Evolutionary conservation across 495 filamentous ascomycete genomes (phyloP).

Genomic region (Cenococcum geophilum): DNA sequence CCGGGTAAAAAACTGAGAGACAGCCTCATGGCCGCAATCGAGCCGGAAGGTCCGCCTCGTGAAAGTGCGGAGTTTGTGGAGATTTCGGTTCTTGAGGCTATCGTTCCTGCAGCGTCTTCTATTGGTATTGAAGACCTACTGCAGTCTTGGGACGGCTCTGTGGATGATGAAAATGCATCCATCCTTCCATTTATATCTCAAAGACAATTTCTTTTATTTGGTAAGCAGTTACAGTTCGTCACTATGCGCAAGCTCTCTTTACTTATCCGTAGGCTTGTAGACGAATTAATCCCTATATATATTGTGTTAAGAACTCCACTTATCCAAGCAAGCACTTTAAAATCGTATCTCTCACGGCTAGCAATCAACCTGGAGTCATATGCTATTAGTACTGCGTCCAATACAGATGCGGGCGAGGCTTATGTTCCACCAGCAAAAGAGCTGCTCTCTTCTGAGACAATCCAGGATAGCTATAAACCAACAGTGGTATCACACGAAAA

Average conservation of each 20-base stretch:
- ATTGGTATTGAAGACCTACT: constrained; percentile 57
- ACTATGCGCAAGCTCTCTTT: constrained; percentile 42
- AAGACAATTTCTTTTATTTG: constrained; percentile 55
- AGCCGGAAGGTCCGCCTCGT: constrained; percentile 13
- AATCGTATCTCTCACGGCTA: constrained; percentile 56
- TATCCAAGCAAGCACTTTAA: constrained; percentile 52
- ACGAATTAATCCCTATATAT: constrained; percentile 71
- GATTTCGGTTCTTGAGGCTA: constrained; percentile 65
- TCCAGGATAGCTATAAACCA: constrained; percentile 56
- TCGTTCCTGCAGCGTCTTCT: constrained; percentile 65
- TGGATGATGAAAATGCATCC: constrained; percentile 40
- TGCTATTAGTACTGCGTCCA: constrained; percentile 54
- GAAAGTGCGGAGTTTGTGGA: constrained; percentile 55
- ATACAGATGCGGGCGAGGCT: constrained; percentile 29
- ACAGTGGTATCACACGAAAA: constrained; percentile 55
- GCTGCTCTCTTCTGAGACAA: constrained; percentile 56
- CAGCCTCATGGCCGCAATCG: constrained; percentile 17
- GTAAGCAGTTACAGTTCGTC: constrained; percentile 45
- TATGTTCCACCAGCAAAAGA: constrained; percentile 42
- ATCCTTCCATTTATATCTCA: constrained; percentile 33
- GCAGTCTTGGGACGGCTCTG: constrained; percentile 47
- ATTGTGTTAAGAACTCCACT: constrained; percentile 64
- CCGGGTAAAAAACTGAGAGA: not conserved
- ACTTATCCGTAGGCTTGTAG: constrained; percentile 61
- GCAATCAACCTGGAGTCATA: constrained; percentile 64